These are phyloP conservation scores for Grifola frondosa DNA, from an alignment of 1,284 basidiomycete species.

Conservation along the genomic window DNA sequence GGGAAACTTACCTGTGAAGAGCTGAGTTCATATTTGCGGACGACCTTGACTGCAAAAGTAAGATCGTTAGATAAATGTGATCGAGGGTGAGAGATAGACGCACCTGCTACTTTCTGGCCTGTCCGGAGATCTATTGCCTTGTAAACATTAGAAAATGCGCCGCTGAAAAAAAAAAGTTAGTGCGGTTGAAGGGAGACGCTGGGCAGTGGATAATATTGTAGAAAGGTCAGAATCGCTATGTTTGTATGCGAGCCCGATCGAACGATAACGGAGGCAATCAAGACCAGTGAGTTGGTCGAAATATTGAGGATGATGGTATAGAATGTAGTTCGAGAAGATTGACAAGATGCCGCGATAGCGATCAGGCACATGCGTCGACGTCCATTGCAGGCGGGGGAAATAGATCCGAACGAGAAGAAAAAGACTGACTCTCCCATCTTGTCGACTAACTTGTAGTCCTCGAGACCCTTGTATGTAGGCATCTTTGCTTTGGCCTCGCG, in stretches of 20 bases:
- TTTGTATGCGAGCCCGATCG: no score
- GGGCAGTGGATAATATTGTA: neutral
- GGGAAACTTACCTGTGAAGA: constrained; percentile 83
- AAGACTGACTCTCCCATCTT: constrained; percentile 93
- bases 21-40: constrained; percentile 95
- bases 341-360: no score
- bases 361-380: neutral
- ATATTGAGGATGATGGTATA: no score
- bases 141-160: constrained; percentile 99
- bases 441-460: constrained; percentile 77
- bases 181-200: neutral
- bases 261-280: no score
- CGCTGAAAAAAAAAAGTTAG: constrained; percentile 45
- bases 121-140: constrained; percentile 82
- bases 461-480: constrained; percentile 83
- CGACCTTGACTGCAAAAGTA: constrained; percentile 79
- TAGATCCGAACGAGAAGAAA: neutral
- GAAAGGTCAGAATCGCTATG: neutral
- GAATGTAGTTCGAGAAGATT: no score
- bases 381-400: constrained; percentile 3
- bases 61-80: constrained; percentile 9
- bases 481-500: constrained; percentile 73
- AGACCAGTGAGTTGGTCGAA: no score
- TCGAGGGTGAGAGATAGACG: constrained; percentile 20
- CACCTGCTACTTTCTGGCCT: constrained; percentile 86